Evolutionary conservation across 805 yeast species (phyloP).

Genomic region (Metschnikowia lochheadii): DNA sequence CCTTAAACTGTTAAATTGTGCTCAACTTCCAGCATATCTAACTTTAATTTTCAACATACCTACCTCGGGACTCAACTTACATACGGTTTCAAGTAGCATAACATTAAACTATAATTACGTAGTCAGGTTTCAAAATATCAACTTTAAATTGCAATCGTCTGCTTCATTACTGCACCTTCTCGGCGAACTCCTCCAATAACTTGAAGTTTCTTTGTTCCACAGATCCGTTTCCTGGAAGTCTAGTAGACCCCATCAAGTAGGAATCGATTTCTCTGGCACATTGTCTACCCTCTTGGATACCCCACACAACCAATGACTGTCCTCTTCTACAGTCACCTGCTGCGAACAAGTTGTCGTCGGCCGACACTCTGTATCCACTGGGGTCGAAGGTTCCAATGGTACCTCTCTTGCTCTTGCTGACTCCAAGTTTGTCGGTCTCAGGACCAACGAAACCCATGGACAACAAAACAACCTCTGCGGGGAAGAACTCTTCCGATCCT

Average conservation of each 20-base stretch:
- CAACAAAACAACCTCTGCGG: conserved; percentile 88
- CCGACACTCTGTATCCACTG: conserved; percentile 61
- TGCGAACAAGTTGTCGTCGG: conserved; percentile 70
- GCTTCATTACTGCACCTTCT: conserved; percentile 34
- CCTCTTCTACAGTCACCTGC: conserved; percentile 99
- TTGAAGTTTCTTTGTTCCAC: conserved; percentile 81
- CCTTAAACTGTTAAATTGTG: no score
- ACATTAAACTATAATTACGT: no score
- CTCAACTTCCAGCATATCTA: no score
- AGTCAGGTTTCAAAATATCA: no score
- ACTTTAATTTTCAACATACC: no score
- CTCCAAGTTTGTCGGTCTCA: conserved; percentile 71
- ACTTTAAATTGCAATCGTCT: not conserved
- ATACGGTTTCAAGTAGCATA: no score
- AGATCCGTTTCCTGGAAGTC: conserved; percentile 92
- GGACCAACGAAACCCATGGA: conserved; percentile 99
- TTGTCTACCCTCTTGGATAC: conserved; percentile 98
- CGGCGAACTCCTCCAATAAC: conserved; percentile 71
- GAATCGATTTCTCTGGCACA: conserved; percentile 93
- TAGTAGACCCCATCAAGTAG: conserved; percentile 70
- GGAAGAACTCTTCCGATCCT: conserved; percentile 88
- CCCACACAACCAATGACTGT: conserved; percentile 97
- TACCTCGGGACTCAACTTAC: no score
- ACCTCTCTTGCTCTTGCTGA: conserved; percentile 76
- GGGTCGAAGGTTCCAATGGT: conserved; percentile 65